Conservation (phyloP, 2,329 filamentous ascomycete genomes). For the Podosphaera fusca region DNA sequence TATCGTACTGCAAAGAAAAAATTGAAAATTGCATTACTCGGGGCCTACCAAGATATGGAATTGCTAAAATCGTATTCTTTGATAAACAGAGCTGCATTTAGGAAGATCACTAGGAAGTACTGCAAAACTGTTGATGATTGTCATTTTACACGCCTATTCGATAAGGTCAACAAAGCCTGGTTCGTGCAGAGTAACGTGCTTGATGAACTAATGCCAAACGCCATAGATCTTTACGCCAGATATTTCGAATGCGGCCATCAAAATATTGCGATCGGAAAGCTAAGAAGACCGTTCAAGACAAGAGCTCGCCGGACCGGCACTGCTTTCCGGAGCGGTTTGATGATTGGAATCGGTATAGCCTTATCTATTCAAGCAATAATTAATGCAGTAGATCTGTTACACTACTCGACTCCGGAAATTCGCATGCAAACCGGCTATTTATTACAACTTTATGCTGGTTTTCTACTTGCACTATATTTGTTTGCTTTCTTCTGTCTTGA, state of each 20-base stretch:
- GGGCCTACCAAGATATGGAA: constrained; percentile 82
- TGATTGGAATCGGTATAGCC: constrained; percentile 44
- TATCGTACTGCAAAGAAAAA: constrained; percentile 80
- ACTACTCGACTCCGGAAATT: constrained; percentile 24
- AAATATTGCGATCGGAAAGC: constrained; percentile 72
- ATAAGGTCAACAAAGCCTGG: constrained; percentile 74
- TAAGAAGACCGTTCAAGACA: constrained; percentile 46
- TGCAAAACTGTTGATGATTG: constrained; percentile 71
- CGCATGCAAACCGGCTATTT: constrained; percentile 39
- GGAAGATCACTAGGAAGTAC: constrained; percentile 97
- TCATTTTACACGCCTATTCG: constrained; percentile 56
- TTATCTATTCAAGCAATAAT: constrained; percentile 43
- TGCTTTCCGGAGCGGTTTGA: constrained; percentile 37
- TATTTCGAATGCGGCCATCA: constrained; percentile 90
- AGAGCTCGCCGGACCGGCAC: constrained; percentile 31
- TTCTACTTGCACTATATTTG: constrained; percentile 63
- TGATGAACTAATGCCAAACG: constrained; percentile 54
- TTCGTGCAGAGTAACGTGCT: constrained; percentile 78
- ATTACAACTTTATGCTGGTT: constrained; percentile 79
- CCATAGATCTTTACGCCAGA: constrained; percentile 78
- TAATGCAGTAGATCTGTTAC: constrained; percentile 29
- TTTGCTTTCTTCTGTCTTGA: constrained; percentile 69
- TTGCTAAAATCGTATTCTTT: constrained; percentile 78
- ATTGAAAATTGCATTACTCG: constrained; percentile 72
- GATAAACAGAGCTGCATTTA: constrained; percentile 77